A percentile compares a stretch with the other conserved stretches of the same genome.
These are phyloP conservation scores for Chaetomium olivaceum DNA, from an alignment of 2,329 filamentous ascomycete species.

Conservation along the genomic window DNA sequence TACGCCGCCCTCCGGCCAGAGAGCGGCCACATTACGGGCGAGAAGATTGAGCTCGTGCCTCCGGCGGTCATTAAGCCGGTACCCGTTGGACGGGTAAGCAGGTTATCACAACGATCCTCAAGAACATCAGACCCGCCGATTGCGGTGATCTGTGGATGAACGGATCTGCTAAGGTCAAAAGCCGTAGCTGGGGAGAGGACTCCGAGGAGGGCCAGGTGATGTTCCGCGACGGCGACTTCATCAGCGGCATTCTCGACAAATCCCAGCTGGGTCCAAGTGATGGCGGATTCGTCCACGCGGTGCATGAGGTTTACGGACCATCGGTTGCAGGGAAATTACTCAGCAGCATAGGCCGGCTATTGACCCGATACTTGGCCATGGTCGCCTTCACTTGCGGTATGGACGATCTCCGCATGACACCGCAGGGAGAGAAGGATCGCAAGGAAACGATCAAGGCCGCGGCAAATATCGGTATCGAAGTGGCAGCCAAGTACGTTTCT, in stretches of 20 bases:
- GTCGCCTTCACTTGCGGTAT: slow-evolving; percentile 96
- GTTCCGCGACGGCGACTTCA: slow-evolving; percentile 82
- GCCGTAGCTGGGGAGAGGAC: slow-evolving; percentile 73
- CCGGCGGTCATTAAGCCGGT: slow-evolving; percentile 82
- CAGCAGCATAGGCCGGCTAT: slow-evolving; percentile 81
- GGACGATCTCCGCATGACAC: slow-evolving; percentile 86
- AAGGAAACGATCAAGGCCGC: slow-evolving; percentile 68
- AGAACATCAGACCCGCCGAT: slow-evolving; percentile 80
- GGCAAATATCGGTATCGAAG: slow-evolving; percentile 69
- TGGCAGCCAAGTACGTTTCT: slow-evolving; percentile 86
- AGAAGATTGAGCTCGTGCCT: slow-evolving; percentile 76
- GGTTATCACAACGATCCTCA: slow-evolving; percentile 85
- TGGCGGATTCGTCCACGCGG: slow-evolving; percentile 85
- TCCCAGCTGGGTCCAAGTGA: slow-evolving; percentile 85
- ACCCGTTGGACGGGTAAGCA: slow-evolving; percentile 94
- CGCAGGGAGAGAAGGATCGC: slow-evolving; percentile 71
- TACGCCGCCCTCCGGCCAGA: slow-evolving; percentile 90
- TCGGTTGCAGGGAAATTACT: slow-evolving; percentile 82
- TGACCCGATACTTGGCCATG: slow-evolving; percentile 91
- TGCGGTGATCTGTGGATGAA: slow-evolving; percentile 77
- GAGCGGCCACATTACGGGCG: slow-evolving; percentile 80
- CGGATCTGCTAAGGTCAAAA: slow-evolving; percentile 75
- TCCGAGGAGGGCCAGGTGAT: slow-evolving; percentile 74
- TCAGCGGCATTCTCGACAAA: slow-evolving; percentile 93
- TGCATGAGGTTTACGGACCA: slow-evolving; percentile 92